Evolutionary conservation across 2,329 filamentous ascomycete species (phyloP).

Genomic region (Cytospora schulzeri): DNA sequence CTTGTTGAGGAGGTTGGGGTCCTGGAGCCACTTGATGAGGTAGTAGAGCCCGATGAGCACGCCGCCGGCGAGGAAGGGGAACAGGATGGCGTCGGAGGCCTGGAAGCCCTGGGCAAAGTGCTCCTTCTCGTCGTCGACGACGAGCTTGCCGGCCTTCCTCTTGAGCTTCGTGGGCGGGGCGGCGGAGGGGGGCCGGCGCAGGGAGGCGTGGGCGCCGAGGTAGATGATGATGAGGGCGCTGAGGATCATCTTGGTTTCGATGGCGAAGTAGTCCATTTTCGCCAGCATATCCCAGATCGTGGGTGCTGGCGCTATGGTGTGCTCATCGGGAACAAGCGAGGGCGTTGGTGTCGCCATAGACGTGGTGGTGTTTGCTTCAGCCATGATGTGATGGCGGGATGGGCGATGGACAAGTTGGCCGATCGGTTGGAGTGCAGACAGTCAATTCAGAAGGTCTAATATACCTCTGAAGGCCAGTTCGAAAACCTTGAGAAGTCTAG

Average conservation of each 20-base stretch:
- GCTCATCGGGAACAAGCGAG: conserved; percentile 15
- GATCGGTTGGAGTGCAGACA: background rate
- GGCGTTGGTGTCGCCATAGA: conserved; percentile 1
- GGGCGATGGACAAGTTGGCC: background rate
- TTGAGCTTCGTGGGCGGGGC: conserved; percentile 54
- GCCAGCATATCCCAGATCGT: conserved; percentile 19
- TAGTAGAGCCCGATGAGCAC: conserved; percentile 78
- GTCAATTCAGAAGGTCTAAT: background rate
- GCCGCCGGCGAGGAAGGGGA: conserved; percentile 75
- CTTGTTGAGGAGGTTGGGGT: conserved; percentile 79
- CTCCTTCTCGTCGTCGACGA: conserved; percentile 52
- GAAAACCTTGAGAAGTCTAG: no score
- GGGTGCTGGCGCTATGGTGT: conserved; percentile 2
- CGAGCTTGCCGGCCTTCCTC: conserved; percentile 35
- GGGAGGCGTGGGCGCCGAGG: conserved; percentile 79
- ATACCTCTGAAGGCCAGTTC: background rate
- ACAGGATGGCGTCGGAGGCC: conserved; percentile 79
- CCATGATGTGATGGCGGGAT: conserved; percentile 12
- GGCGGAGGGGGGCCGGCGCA: conserved; percentile 81
- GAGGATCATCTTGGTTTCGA: conserved; percentile 54
- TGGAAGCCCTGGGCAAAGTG: conserved; percentile 64
- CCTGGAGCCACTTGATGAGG: conserved; percentile 84
- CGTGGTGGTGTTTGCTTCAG: conserved; percentile 8
- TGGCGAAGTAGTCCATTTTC: conserved; percentile 42
- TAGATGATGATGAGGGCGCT: conserved; percentile 83